phyloP scores from a whole-genome alignment of 1,284 basidiomycete species.

The Singerocomus inundabilis region DNA sequence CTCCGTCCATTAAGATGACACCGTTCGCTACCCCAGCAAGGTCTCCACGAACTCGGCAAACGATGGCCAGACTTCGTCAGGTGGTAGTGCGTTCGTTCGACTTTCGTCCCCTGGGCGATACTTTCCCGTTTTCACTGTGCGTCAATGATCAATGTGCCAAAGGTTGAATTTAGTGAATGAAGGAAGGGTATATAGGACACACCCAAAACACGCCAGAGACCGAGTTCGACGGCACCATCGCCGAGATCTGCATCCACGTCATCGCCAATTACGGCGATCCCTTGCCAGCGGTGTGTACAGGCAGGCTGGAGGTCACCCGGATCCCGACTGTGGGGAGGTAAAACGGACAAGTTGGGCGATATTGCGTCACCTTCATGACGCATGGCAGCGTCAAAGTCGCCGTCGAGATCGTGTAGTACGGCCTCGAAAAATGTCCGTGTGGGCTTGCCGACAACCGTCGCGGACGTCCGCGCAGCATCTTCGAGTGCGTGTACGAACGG shows the following conservation, averaged over 20 bases:
- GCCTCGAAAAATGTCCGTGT: conserved; percentile 56
- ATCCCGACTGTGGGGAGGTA: too few species aligned
- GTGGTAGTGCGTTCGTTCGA: conserved; percentile 37
- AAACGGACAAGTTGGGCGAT: too few species aligned
- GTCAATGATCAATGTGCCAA: not conserved
- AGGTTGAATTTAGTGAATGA: not conserved
- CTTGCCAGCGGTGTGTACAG: conserved; percentile 17
- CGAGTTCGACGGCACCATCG: conserved; percentile 57
- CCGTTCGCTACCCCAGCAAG: conserved; percentile 26
- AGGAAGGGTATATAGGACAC: not conserved
- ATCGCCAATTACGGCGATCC: conserved; percentile 64
- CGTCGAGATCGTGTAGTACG: conserved; percentile 48
- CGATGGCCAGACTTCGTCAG: conserved; percentile 51
- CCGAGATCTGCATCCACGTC: conserved; percentile 67
- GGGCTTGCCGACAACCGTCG: conserved; percentile 67
- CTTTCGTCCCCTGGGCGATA: conserved; percentile 59
- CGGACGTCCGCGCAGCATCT: conserved; percentile 46
- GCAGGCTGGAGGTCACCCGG: not conserved
- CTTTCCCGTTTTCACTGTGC: conserved; percentile 60
- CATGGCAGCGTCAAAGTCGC: conserved; percentile 12
- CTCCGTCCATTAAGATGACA: not conserved
- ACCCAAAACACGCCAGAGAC: conserved; percentile 64
- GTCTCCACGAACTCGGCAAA: conserved; percentile 56
- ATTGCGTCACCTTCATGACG: not conserved
- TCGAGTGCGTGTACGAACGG: conserved; percentile 69